phyloP scores from a whole-genome alignment of 2,329 filamentous ascomycete species.

The Trichothecium roseum region DNA sequence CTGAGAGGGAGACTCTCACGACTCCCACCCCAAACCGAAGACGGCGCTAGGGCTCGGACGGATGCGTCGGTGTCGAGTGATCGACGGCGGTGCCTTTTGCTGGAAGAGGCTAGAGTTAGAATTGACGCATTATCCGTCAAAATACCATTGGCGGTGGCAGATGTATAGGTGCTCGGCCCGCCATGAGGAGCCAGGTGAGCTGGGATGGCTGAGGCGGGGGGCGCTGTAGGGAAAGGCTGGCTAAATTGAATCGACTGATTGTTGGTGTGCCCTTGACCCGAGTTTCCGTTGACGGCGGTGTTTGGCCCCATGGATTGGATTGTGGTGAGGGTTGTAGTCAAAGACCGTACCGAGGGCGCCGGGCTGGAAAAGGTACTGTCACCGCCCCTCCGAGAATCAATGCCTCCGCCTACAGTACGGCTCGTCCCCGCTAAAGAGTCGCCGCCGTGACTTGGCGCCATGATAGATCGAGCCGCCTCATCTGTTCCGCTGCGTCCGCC shows the following conservation, averaged over 20 bases:
- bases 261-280: slow-evolving; percentile 23
- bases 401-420: slow-evolving; percentile 54
- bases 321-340: slow-evolving; percentile 77
- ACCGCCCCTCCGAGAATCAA: slow-evolving; percentile 59
- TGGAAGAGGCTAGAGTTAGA: slow-evolving; percentile 72
- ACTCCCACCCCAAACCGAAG: slow-evolving; percentile 71
- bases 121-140: slow-evolving; percentile 81
- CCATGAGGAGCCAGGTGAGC: slow-evolving; percentile 49
- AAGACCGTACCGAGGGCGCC: slow-evolving; percentile 67
- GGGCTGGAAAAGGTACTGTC: slow-evolving; percentile 75
- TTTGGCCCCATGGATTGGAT: slow-evolving; percentile 66
- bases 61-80: slow-evolving; percentile 82
- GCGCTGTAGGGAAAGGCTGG: slow-evolving; percentile 52
- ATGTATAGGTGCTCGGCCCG: slow-evolving; percentile 59
- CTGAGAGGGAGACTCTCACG: slow-evolving; percentile 71
- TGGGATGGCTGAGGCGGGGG: slow-evolving; percentile 63
- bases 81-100: slow-evolving; percentile 64
- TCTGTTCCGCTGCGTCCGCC: not conserved
- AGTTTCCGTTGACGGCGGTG: slow-evolving; percentile 28
- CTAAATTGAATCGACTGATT: slow-evolving; percentile 49
- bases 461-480: slow-evolving; percentile 62
- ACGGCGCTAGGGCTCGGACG: slow-evolving; percentile 73
- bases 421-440: slow-evolving; percentile 63
- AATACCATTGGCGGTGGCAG: slow-evolving; percentile 73
- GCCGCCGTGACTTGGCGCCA: slow-evolving; percentile 63